Evolutionary conservation across 768 basidiomycete genomes (phyloP), one percentile per base, ranked within the genome.

Genomic region (Baorangia bicolor): DNA sequence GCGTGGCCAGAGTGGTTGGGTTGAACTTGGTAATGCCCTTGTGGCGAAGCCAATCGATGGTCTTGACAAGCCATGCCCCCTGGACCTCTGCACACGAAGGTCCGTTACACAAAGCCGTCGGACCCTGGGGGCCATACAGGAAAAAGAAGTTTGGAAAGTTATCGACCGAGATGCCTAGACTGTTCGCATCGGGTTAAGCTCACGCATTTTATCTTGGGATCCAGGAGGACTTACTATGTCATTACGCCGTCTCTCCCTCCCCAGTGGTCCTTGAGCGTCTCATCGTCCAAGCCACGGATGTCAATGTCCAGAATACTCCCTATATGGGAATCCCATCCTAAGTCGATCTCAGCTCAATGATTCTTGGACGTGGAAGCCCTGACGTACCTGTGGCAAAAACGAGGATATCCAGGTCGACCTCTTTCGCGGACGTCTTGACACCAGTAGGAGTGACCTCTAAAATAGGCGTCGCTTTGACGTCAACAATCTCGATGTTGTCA

Each of bases 321-420:
- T 0, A 27, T 31, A 33, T 60, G 49, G 14, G 50, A 48, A 13
- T 60, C 56, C 31, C 37, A 48, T 2, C 56, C 56, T 57, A 43
- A 33, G 7, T 16, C n/a, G 11, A 12, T 18, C 31, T 25, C 28
- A 28, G 20, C 25, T 51, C n/a, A 27, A 20, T 13, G 31, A 18
- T 16, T 2, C 3, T 9, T 28, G n/a, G 14, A 18, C 23, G 1
- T 12, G 49, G 25, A 51, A 50, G 6, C 5, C 2, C 4, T 25
- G 34, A 28, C 55, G 33, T 11, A 58, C 58, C 58, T 18, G 58
- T 59, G 4, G 58, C 58, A 20, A 59, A 43, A n/a, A 59, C 9
- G 7, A 59, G 38, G 14, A 59, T 20, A 34, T 59, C 49, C 13
- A 59, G 7, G 13, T 58, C 56, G 14, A 35, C 25, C 23, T 58